phyloP scores from a whole-genome alignment of 345 rosid species.

The Eucalyptus grandis region DNA sequence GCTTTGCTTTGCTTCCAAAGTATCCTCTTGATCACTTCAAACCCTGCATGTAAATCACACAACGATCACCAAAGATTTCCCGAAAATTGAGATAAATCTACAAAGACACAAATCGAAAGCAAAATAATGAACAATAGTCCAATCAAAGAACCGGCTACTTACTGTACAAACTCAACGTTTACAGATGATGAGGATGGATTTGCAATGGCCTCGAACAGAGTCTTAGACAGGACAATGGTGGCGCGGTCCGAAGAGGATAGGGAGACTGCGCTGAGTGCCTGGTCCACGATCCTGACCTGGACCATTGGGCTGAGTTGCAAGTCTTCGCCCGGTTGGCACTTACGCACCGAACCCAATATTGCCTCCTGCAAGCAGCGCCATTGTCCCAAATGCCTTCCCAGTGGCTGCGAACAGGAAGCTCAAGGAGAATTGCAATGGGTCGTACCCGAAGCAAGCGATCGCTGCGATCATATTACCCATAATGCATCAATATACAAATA shows the following conservation, averaged over 20 bases:
- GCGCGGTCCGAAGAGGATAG: slow-evolving; percentile 14
- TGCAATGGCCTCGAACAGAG: slow-evolving; percentile 27
- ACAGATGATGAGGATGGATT: slow-evolving; percentile 2
- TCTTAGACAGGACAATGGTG: slow-evolving; percentile 25
- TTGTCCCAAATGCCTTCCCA: slow-evolving; percentile 55
- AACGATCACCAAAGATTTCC: neutral
- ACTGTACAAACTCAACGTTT: slow-evolving; percentile 37
- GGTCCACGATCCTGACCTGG: slow-evolving; percentile 32
- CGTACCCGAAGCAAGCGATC: slow-evolving; percentile 32
- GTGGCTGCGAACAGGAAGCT: slow-evolving; percentile 37
- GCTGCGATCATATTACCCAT: slow-evolving; percentile 5
- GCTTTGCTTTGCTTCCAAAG: neutral
- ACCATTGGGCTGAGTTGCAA: slow-evolving; percentile 13
- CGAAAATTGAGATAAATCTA: neutral
- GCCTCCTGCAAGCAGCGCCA: slow-evolving; percentile 50
- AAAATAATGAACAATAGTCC: neutral
- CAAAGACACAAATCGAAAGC: neutral
- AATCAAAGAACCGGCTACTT: neutral
- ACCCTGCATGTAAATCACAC: neutral
- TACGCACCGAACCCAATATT: slow-evolving; percentile 35
- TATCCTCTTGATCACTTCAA: neutral
- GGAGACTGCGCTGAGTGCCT: slow-evolving; percentile 16
- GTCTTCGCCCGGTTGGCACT: slow-evolving; percentile 11
- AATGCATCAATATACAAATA: neutral
- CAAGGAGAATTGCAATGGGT: slow-evolving; percentile 23